Conservation (phyloP, 306 rosid species). For the Mimosa bimucronata region DNA sequence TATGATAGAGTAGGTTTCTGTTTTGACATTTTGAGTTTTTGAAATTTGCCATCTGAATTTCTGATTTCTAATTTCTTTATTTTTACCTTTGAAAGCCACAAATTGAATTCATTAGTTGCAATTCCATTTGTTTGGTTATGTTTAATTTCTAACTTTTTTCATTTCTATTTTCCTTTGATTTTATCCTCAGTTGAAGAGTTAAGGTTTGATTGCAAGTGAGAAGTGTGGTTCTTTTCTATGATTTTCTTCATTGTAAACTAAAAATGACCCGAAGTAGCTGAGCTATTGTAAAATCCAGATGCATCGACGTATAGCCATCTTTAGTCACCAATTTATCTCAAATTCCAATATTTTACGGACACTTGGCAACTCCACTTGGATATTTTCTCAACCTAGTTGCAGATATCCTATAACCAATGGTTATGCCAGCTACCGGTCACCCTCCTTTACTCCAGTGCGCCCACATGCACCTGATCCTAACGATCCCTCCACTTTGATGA, state of each 20-base stretch:
- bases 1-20: not conserved
- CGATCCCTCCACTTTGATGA: conserved; percentile 67
- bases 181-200: not conserved
- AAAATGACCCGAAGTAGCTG: conserved; percentile 47
- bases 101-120: not conserved
- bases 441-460: conserved; percentile 48
- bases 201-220: not conserved
- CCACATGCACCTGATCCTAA: conserved; percentile 60
- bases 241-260: conserved; percentile 1
- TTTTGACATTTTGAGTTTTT: not conserved
- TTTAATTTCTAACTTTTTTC: conserved; percentile 1
- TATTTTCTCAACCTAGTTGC: conserved; percentile 33
- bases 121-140: not conserved
- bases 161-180: not conserved
- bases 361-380: conserved; percentile 31
- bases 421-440: conserved; percentile 23
- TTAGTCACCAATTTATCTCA: conserved; percentile 46
- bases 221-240: not conserved
- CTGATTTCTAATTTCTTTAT: not conserved
- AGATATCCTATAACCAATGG: conserved; percentile 35
- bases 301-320: conserved; percentile 65
- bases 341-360: conserved; percentile 30
- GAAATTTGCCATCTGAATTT: too few relatives aligned
- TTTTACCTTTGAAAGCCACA: not conserved
- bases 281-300: conserved; percentile 32